Percentiles rank a stretch among this genome's conserved stretches.
phyloP scores from a whole-genome alignment of 2,329 filamentous ascomycete genomes.

The Talaromyces sp. region DNA sequence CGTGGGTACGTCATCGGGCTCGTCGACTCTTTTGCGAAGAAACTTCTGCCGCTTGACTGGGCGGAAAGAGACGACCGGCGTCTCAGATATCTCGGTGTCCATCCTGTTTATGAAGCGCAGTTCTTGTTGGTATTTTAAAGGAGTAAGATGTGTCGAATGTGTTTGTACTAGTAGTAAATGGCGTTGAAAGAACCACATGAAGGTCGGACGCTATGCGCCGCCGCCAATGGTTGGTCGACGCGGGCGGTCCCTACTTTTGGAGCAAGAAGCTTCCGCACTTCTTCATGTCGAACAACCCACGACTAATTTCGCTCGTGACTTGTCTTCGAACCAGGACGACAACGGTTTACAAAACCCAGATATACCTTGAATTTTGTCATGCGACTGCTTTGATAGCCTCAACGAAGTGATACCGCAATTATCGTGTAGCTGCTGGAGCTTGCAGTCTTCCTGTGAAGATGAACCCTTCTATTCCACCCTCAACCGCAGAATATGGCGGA shows the following conservation, averaged over 20 bases:
- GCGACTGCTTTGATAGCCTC: conserved; percentile 1
- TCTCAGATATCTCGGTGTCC: conserved; percentile 26
- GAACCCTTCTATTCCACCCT: conserved; percentile 45
- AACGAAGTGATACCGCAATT: neutral
- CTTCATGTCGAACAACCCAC: conserved; percentile 4
- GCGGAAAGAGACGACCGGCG: conserved; percentile 42
- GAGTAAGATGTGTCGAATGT: neutral
- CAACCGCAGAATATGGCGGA: conserved; percentile 48
- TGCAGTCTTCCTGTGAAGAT: conserved; percentile 24
- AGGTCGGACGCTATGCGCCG: neutral
- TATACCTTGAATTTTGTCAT: neutral
- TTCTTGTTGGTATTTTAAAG: too few species aligned
- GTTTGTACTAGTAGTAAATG: neutral
- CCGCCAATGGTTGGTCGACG: conserved; percentile 5
- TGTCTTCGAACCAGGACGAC: neutral
- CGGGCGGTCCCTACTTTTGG: neutral
- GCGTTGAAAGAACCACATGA: neutral
- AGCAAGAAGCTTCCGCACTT: conserved; percentile 3
- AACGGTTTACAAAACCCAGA: neutral
- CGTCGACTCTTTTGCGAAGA: conserved; percentile 43
- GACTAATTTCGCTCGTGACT: neutral
- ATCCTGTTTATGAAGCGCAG: conserved; percentile 20
- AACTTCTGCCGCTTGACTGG: conserved; percentile 52
- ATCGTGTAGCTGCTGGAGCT: neutral
- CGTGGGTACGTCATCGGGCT: conserved; percentile 21